Evolutionary conservation across 257 asterid species (phyloP).

Genomic region (Nicotiana otophora): DNA sequence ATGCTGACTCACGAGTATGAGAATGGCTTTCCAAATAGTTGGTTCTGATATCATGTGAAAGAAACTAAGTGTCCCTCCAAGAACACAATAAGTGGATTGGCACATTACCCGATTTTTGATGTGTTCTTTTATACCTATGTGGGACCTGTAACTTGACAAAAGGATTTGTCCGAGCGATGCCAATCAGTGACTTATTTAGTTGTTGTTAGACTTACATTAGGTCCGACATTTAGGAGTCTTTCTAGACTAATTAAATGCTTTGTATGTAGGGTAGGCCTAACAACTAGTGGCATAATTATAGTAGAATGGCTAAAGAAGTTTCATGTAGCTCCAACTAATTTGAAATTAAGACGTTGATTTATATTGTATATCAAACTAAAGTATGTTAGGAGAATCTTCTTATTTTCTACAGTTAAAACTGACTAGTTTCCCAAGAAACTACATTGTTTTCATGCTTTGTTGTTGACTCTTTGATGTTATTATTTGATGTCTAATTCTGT

Average conservation of each 20-base stretch:
- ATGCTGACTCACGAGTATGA: not conserved
- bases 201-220: not conserved
- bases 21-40: not conserved
- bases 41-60: not conserved
- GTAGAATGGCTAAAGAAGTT: slow-evolving; percentile 4
- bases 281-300: not conserved
- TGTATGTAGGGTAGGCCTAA: not conserved
- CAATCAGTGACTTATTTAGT: not conserved
- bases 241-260: slow-evolving; percentile 2
- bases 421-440: not conserved
- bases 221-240: not conserved
- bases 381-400: not conserved
- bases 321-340: not conserved
- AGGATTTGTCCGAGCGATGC: not conserved
- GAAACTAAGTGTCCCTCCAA: not conserved
- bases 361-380: not conserved
- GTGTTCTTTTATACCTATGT: not conserved
- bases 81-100: not conserved
- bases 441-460: not conserved
- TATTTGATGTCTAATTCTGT: slow-evolving; percentile 25
- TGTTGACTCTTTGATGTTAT: not conserved
- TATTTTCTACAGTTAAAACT: not conserved
- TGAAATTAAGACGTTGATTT: not conserved
- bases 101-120: not conserved
- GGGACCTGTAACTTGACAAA: not conserved